A percentile compares a stretch with the other conserved stretches of the same genome.
phyloP scores from a whole-genome alignment of 2,329 filamentous ascomycete species.

The Periconia digitata region DNA sequence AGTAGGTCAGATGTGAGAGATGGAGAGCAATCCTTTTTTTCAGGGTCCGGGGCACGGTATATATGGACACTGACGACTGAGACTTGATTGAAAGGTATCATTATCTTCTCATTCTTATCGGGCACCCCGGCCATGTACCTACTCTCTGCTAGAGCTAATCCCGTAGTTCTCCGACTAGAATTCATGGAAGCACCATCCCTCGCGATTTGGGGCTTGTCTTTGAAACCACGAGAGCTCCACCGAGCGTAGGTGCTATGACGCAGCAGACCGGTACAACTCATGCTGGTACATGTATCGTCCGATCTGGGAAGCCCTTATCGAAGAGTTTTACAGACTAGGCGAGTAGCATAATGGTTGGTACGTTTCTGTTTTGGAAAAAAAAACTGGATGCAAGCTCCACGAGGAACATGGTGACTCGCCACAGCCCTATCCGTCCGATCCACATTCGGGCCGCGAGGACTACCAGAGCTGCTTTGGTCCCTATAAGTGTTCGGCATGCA shows the following conservation, averaged over 20 bases:
- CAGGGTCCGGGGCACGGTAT: conserved; percentile 5
- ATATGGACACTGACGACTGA: conserved; percentile 5
- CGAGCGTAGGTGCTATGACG: not conserved
- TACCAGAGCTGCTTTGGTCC: not conserved
- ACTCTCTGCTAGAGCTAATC: not conserved
- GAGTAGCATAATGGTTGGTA: not conserved
- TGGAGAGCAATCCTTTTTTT: not conserved
- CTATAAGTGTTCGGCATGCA: not conserved
- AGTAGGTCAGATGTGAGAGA: not conserved
- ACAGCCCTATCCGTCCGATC: conserved; percentile 1
- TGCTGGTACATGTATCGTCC: no score
- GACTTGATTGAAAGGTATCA: no score
- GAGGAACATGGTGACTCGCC: not conserved
- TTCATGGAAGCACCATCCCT: not conserved
- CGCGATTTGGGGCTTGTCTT: not conserved
- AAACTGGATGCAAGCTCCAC: not conserved
- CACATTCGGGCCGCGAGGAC: not conserved
- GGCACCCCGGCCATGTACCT: not conserved
- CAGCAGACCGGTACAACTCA: not conserved
- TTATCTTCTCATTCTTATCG: not conserved
- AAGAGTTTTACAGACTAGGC: not conserved
- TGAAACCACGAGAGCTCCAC: not conserved
- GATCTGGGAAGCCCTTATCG: not conserved
- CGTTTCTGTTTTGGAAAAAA: not conserved
- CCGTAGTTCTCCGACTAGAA: not conserved